phyloP scores from a whole-genome alignment of 169 alveolate genomes.

The Eimeria acervulina region DNA sequence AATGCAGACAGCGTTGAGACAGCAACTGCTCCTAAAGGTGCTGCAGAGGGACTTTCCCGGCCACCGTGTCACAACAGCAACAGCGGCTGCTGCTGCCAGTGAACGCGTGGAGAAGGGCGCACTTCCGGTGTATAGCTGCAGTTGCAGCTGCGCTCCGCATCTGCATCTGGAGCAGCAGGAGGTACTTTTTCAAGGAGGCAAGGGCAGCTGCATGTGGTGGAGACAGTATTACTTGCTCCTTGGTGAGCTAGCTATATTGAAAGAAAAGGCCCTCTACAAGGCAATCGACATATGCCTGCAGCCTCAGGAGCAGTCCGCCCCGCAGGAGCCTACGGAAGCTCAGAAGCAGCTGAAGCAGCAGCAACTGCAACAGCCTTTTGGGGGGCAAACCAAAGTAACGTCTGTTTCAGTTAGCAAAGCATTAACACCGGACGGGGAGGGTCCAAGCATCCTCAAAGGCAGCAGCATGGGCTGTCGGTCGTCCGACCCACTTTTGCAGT shows the following conservation, averaged over 20 bases:
- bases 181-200: conserved; percentile 41
- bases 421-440: background rate
- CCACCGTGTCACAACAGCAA: conserved; percentile 14
- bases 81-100: background rate
- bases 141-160: conserved; percentile 57
- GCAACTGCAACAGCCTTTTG: background rate
- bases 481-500: conserved; percentile 29
- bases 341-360: conserved; percentile 36
- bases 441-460: background rate
- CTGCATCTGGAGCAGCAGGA: conserved; percentile 73
- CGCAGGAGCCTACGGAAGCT: conserved; percentile 12
- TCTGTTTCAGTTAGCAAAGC: background rate
- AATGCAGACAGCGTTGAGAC: conserved; percentile 1
- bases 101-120: background rate
- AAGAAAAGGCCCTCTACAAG: conserved; percentile 57
- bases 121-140: background rate
- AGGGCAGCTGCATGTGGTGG: conserved; percentile 60
- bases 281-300: conserved; percentile 48
- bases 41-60: conserved; percentile 58
- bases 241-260: conserved; percentile 58
- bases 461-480: conserved; percentile 17
- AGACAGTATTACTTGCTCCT: conserved; percentile 31
- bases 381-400: background rate
- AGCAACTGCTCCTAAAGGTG: conserved; percentile 12
- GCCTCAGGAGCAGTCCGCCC: conserved; percentile 27